Base-by-base conservation (phyloP, 768 basidiomycete species). In the Cubamyces lactineus region DNA sequence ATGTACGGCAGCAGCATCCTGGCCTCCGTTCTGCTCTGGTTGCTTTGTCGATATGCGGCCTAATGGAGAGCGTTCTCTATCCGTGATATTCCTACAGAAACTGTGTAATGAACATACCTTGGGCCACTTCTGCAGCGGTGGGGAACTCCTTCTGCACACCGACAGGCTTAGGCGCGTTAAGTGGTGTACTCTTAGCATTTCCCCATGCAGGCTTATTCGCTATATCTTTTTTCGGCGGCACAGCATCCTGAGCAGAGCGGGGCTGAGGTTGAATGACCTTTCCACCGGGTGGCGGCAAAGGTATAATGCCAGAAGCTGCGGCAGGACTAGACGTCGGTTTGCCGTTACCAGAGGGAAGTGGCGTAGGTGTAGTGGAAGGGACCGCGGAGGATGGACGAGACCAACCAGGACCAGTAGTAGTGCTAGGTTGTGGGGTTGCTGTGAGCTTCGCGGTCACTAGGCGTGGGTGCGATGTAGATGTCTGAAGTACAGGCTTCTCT, bases 101-200 rank as follows among this genome's bases (percentile, higher is more conserved):
- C 48, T 21, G 47, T 47, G 48, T 15, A 23, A 11, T 48, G 55
- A 56, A 56, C 54, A 78, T 67, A 89, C 92, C 89, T 78, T 89
- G 88, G 7, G 92, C 92, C 46, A 94, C 94, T 78, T 99, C 97
- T 40, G 93, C 94, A 48, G 96, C 95, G 5, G 97, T 99, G 7
- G 97, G 97, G 72, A 99, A 99, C 65, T 98, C 96, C 59, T 78
- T 83, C 41, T 78, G 74, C 46, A 76, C 74, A 23, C 77, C 73
- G 46, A 86, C 83, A 2, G 76, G 71, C 17, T 80, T 77, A 48
- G 76, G 58, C 47, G 76, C 59, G 56, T 57, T 40, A 39, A 67
- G 62, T 12, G 67, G 53, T 21, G 71, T 67, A 15, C 78, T 72
- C 67, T 80, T 84, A 62, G 87, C 70, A 72, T 82, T 86, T 21